phyloP scores from a whole-genome alignment of 1,284 basidiomycete genomes.

The Pseudozyma tsukubaensis region DNA sequence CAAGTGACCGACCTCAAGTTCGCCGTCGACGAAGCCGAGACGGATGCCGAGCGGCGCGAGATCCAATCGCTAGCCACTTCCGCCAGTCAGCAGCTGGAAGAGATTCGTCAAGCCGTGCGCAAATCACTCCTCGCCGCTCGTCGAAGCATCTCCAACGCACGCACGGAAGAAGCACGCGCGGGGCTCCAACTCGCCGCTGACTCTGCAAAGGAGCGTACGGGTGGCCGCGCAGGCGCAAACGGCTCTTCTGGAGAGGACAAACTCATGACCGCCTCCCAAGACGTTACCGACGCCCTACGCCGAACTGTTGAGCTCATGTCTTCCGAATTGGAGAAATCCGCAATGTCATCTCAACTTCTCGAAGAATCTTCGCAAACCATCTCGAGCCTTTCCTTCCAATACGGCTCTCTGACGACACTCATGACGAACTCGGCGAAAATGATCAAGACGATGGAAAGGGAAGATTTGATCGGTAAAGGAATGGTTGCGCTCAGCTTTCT shows the following conservation, averaged over 20 bases:
- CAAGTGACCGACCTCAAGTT: slow-evolving; percentile 48
- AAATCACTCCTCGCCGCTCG: slow-evolving; percentile 37
- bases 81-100: slow-evolving; percentile 29
- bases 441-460: slow-evolving; percentile 66
- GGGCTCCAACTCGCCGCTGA: slow-evolving; percentile 45
- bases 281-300: slow-evolving; percentile 63
- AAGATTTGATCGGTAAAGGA: slow-evolving; percentile 59
- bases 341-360: slow-evolving; percentile 63
- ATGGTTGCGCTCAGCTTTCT: slow-evolving; percentile 53
- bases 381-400: slow-evolving; percentile 54
- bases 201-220: slow-evolving; percentile 41
- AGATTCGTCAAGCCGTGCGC: slow-evolving; percentile 29
- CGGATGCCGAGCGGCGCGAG: slow-evolving; percentile 30
- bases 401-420: slow-evolving; percentile 59
- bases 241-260: slow-evolving; percentile 57
- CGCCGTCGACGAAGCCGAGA: slow-evolving; percentile 53
- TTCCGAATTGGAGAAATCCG: slow-evolving; percentile 64
- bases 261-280: slow-evolving; percentile 59
- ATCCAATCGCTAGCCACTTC: slow-evolving; percentile 12
- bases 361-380: slow-evolving; percentile 64
- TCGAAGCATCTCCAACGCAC: slow-evolving; percentile 29
- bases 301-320: slow-evolving; percentile 65
- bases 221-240: slow-evolving; percentile 29
- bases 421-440: slow-evolving; percentile 60
- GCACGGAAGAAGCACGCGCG: slow-evolving; percentile 26